Percentiles rank a stretch among this genome's conserved stretches.
These are phyloP conservation scores for Eutrema yunnanense DNA, from an alignment of 345 rosid genomes.

Conservation along the genomic window DNA sequence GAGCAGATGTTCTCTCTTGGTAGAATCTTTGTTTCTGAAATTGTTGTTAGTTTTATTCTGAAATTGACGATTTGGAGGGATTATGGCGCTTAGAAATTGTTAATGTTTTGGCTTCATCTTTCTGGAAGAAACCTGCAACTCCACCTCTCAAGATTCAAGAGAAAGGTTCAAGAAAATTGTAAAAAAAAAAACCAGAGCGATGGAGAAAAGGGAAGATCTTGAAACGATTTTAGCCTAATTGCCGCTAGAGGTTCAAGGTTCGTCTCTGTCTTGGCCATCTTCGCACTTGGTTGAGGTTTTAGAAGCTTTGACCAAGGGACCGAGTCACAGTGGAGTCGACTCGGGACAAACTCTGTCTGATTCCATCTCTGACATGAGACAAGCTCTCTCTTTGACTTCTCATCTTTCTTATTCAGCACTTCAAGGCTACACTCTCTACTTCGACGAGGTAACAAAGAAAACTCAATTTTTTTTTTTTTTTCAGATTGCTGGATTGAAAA, in stretches of 20 bases:
- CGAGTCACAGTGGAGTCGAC: constrained; percentile 45
- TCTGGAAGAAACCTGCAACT: not conserved
- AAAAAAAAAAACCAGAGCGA: constrained; percentile 3
- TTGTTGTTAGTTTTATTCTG: not conserved
- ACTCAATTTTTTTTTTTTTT: not conserved
- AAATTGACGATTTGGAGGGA: not conserved
- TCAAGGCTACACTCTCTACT: constrained; percentile 57
- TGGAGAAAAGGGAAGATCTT: constrained; percentile 55
- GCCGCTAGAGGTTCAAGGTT: constrained; percentile 39
- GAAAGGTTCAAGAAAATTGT: not conserved
- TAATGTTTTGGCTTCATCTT: not conserved
- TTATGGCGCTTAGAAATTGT: not conserved
- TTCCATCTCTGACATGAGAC: constrained; percentile 46
- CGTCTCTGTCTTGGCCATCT: constrained; percentile 57
- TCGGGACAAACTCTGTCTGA: constrained; percentile 51
- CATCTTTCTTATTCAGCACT: constrained; percentile 35
- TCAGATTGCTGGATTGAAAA: not conserved
- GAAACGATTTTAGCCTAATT: constrained; percentile 47
- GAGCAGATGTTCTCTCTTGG: not conserved
- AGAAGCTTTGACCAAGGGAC: constrained; percentile 53
- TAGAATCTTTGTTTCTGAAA: not conserved
- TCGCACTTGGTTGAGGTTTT: constrained; percentile 44
- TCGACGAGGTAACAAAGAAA: constrained; percentile 45
- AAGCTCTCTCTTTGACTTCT: constrained; percentile 38
- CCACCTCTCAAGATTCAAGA: not conserved